Evolutionary conservation across 2,329 filamentous ascomycete genomes (phyloP), one percentile per base, ranked within the genome.

Genomic region (Gaeumannomyces tritici): DNA sequence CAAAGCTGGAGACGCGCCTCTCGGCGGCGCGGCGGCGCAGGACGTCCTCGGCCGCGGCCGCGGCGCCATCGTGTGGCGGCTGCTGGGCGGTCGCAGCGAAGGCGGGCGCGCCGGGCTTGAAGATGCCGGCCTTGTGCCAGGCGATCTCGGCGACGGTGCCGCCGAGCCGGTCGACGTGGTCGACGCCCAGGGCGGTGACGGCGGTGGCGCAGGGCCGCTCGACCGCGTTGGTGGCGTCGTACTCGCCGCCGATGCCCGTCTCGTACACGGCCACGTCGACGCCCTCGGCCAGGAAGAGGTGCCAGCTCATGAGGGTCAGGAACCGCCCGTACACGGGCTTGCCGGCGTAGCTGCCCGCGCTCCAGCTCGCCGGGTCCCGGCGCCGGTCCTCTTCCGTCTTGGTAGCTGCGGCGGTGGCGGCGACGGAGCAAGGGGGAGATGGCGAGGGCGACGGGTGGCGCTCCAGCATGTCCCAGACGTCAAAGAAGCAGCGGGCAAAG

Each of bases 91-190:
- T 62, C 0, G 83, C 84, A 61, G 83, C 84, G 60, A 88, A 88
- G 2, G 84, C 84, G 24, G 80, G 78, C 12, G 78, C 77, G 1
- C 81, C 83, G 0, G 70, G 62, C 73, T 89, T 89, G 76, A 89
- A 85, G 63, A 90, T 87, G 1, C 88, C 88, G 1, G 85, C 84
- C 73, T 90, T 90, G 73, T 90, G 86, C 88, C 88, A 90, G 0
- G 88, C 86, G 65, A 90, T 89, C 71, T 85, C 79, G 35, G 83
- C 83, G 13, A 89, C 75, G 0, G 84, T 88, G 24, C 80, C 73
- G 4, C 88, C 88, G 1, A 91, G 78, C 26, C 80, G 79, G 61
- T 79, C 80, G 47, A 88, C 80, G 68, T 91, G 88, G 68, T 91
- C 88, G 65, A 90, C 84, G 4, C 86, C 87, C 12, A 90, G 75